A percentile compares a stretch with the other conserved stretches of the same genome.
These are phyloP conservation scores for Phanerochaete carnosa DNA, from an alignment of 768 basidiomycete species.

Conservation along the genomic window DNA sequence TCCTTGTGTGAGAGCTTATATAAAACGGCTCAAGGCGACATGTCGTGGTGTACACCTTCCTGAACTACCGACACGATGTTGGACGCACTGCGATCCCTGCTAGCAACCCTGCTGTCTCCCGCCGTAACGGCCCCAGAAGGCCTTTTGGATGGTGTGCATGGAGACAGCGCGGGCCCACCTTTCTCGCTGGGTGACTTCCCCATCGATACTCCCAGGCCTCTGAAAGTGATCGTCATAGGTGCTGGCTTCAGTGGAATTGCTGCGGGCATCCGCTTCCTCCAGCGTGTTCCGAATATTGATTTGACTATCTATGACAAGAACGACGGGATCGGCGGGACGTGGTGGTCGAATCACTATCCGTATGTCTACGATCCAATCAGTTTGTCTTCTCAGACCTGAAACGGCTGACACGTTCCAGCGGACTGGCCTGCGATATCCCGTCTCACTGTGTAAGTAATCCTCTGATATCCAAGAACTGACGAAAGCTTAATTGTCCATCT, in stretches of 20 bases:
- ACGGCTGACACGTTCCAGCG: slow-evolving; percentile 26
- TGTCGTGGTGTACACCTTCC: not conserved
- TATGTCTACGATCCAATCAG: slow-evolving; percentile 20
- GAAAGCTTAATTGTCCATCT: not conserved
- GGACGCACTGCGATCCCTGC: not conserved
- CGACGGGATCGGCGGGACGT: slow-evolving; percentile 57
- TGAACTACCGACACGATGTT: not conserved
- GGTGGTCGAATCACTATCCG: slow-evolving; percentile 58
- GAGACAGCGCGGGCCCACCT: not conserved
- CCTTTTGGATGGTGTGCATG: not conserved
- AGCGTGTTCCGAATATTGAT: slow-evolving; percentile 44
- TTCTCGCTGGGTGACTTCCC: slow-evolving; percentile 7
- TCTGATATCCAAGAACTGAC: not conserved
- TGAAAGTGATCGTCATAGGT: slow-evolving; percentile 13
- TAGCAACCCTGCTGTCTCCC: not conserved
- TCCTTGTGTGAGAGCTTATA: not conserved
- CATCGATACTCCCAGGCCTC: slow-evolving; percentile 8
- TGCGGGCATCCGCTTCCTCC: slow-evolving; percentile 12
- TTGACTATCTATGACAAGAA: slow-evolving; percentile 60
- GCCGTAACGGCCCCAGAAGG: not conserved
- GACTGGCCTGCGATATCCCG: slow-evolving; percentile 58
- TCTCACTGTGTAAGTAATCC: slow-evolving; percentile 43
- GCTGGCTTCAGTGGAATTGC: slow-evolving; percentile 15
- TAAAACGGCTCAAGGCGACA: not conserved
- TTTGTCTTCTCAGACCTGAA: not conserved